Percentiles rank a stretch among this genome's conserved stretches.
Conservation (phyloP, 495 filamentous ascomycete genomes). For the Tuber magnatum region DNA sequence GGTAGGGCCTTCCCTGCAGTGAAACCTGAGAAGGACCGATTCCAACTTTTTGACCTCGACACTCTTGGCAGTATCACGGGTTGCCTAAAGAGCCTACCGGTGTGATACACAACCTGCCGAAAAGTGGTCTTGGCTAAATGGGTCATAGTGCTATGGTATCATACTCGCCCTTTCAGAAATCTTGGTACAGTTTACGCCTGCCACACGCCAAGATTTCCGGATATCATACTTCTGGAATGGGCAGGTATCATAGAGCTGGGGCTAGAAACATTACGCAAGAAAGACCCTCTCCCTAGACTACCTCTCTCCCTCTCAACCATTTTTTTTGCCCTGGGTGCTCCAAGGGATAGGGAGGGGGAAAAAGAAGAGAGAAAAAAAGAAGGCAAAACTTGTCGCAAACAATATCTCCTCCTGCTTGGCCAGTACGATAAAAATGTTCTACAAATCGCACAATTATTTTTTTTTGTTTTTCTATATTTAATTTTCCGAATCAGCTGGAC, state of each 20-base stretch:
- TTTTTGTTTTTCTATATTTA: background rate
- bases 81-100: background rate
- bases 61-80: background rate
- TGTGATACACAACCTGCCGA: background rate
- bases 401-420: background rate
- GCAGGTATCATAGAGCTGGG: background rate
- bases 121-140: background rate
- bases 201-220: too few species aligned
- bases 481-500: constrained; percentile 1
- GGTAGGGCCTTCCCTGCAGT: background rate
- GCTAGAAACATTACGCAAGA: background rate
- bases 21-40: background rate
- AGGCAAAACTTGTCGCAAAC: background rate
- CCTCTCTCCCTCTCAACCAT: background rate
- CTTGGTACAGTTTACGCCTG: too few species aligned
- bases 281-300: background rate
- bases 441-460: background rate
- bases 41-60: background rate
- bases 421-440: background rate
- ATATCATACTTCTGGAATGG: too few species aligned
- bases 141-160: background rate
- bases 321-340: background rate
- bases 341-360: background rate
- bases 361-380: background rate
- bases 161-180: too few species aligned